Evolutionary conservation across 73 alveolate species (phyloP).

Genomic region (Paramecium octaurelia): DNA sequence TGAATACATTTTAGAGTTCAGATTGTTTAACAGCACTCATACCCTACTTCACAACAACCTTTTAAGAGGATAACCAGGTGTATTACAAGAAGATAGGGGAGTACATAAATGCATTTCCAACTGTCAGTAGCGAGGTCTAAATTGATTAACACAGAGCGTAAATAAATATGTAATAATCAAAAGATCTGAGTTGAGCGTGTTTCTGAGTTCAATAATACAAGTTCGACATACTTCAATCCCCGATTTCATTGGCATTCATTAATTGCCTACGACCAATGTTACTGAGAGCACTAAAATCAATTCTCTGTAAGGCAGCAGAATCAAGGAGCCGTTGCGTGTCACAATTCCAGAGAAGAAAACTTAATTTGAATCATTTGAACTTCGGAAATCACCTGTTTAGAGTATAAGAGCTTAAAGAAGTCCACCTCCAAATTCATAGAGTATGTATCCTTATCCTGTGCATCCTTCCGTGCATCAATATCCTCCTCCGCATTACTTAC

Average conservation of each 20-base stretch:
- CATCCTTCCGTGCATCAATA: background rate
- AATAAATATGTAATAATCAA: background rate
- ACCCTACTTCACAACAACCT: slow-evolving; percentile 21
- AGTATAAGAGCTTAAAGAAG: background rate
- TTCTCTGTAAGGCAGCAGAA: background rate
- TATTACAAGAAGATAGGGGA: slow-evolving; percentile 1
- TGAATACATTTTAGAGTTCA: background rate
- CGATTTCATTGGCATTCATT: slow-evolving; percentile 26
- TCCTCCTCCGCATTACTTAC: background rate
- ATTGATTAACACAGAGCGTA: slow-evolving; percentile 20
- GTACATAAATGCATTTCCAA: slow-evolving; percentile 26
- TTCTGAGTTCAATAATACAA: background rate
- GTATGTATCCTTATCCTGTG: background rate
- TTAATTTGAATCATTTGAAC: background rate
- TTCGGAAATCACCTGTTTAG: background rate
- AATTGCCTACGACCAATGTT: slow-evolving; percentile 21
- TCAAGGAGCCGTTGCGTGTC: background rate
- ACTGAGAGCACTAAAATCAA: background rate
- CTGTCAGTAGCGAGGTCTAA: background rate
- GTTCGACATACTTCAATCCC: slow-evolving; percentile 3
- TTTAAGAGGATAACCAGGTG: background rate
- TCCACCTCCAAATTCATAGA: background rate
- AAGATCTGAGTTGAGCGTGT: slow-evolving; percentile 1
- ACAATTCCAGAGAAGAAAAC: background rate
- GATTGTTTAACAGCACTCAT: background rate